A percentile compares a stretch with the other conserved stretches of the same genome.
These are phyloP conservation scores for Asterella californica DNA, from an alignment of 225 moss, liverwort and hornwort genomes.

Conservation along the genomic window DNA sequence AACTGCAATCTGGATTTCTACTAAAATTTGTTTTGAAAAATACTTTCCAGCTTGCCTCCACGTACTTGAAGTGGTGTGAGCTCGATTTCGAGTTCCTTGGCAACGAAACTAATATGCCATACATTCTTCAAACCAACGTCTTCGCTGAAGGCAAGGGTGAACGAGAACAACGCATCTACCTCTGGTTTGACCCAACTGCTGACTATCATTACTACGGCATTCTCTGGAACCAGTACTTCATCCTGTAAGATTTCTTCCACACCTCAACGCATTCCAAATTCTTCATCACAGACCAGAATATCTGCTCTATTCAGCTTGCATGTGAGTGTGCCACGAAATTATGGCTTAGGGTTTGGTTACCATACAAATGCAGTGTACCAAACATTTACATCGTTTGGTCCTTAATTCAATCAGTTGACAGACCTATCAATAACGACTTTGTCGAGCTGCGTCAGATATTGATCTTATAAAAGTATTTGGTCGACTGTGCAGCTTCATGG, in stretches of 20 bases:
- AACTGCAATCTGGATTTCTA: too few relatives aligned
- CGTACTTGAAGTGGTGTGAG: slow-evolving; percentile 4
- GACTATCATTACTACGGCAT: slow-evolving; percentile 53
- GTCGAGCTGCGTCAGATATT: neutral
- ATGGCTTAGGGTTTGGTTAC: too few relatives aligned
- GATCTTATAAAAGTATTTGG: too few relatives aligned
- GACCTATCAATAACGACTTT: too few relatives aligned
- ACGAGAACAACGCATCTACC: slow-evolving; percentile 46
- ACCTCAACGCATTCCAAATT: neutral
- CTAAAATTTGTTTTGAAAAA: too few relatives aligned
- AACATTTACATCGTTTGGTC: neutral
- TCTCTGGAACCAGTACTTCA: slow-evolving; percentile 54
- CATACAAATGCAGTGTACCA: too few relatives aligned
- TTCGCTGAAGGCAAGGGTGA: slow-evolving; percentile 15
- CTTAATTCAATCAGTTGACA: neutral
- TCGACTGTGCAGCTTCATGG: slow-evolving; percentile 51
- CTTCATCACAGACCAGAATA: neutral
- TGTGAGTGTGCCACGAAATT: too few relatives aligned
- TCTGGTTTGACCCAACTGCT: slow-evolving; percentile 51
- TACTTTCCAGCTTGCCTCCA: slow-evolving; percentile 9
- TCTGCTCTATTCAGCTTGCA: neutral
- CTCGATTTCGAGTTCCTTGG: slow-evolving; percentile 22
- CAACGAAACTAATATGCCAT: slow-evolving; percentile 4
- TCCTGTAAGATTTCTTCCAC: slow-evolving; percentile 34
- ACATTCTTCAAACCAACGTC: slow-evolving; percentile 23